Evolutionary conservation across 2,329 filamentous ascomycete species (phyloP).

Genomic region (Endoconidiophora laricicola): DNA sequence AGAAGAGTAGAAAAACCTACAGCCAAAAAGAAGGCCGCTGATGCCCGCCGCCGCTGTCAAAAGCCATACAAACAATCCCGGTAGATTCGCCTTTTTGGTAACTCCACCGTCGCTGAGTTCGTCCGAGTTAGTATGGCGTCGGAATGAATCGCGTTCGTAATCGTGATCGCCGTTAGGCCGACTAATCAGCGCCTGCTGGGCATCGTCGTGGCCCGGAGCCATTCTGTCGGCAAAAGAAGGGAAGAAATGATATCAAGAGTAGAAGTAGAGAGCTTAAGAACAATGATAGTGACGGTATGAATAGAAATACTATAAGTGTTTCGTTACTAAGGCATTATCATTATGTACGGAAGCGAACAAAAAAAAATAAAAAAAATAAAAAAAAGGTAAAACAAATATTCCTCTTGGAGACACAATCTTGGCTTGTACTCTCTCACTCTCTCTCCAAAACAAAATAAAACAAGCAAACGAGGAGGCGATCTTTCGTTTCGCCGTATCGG

Average conservation of each 20-base stretch:
- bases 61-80: conserved; percentile 40
- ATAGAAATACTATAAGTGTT: no score
- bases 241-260: background rate
- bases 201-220: conserved; percentile 2
- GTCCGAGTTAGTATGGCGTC: conserved; percentile 14
- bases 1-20: conserved; percentile 24
- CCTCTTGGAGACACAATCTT: background rate
- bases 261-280: background rate
- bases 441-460: background rate
- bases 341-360: background rate
- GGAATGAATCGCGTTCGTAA: conserved; percentile 18
- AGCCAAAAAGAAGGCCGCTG: conserved; percentile 51
- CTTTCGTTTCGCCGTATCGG: no score
- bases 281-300: background rate
- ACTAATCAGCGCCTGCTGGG: background rate
- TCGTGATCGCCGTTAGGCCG: conserved; percentile 15
- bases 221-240: background rate
- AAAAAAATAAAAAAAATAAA: conserved; percentile 1
- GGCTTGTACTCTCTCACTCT: background rate
- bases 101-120: conserved; percentile 18
- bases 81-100: conserved; percentile 15
- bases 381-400: conserved; percentile 2
- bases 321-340: no score
- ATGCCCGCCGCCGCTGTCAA: conserved; percentile 50
- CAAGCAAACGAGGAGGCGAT: background rate